Evolutionary conservation across 768 basidiomycete genomes (phyloP), one percentile per base, ranked within the genome.

Genomic region (Pisolithus orientalis): DNA sequence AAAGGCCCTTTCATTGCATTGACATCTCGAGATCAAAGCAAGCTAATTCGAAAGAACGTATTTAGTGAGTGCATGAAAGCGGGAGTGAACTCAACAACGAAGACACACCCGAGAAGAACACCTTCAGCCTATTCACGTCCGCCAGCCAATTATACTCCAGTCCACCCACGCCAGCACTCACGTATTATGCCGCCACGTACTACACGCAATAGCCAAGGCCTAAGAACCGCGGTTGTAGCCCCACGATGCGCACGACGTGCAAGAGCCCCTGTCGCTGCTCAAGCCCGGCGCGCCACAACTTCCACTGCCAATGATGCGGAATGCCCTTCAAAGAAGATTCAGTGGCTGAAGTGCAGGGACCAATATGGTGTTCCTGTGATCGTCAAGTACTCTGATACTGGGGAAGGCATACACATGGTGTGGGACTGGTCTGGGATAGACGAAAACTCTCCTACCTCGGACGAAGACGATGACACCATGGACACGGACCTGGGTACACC

Each of bases 181-280:
- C 29, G 46, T 37, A 42, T 9, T 28, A 67, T 67, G 65, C 53
- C 65, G n/a, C 65, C 65, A 38, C 60, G 50, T 2, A 40, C 55
- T 43, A 65, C 65, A 0, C 59, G 61, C 17, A 65, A 57, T 29
- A 14, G 52, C n/a, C 13, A 32, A 8, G 31, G 46, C 46, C 46
- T 32, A 31, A 32, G 46, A 10, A 14, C 21, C 16, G 14, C 29
- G 16, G 8, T 16, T 32, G 17, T 17, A 16, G 46, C 3, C 54
- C 60, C 25, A 16, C 21, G 0, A 56, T 57, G 39, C 58, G 61
- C 47, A 25, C 31, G 4, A 60, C 65, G 4, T 57, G 57, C 51
- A 66, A 67, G 28, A 65, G 63, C 44, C 28, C 57, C 3, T 58
- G 32, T n/a, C 29, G 27, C 14, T 11, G 6, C 11, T 24, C 11